phyloP scores from a whole-genome alignment of 2,329 filamentous ascomycete species.

The Fusarium protoensiforme region DNA sequence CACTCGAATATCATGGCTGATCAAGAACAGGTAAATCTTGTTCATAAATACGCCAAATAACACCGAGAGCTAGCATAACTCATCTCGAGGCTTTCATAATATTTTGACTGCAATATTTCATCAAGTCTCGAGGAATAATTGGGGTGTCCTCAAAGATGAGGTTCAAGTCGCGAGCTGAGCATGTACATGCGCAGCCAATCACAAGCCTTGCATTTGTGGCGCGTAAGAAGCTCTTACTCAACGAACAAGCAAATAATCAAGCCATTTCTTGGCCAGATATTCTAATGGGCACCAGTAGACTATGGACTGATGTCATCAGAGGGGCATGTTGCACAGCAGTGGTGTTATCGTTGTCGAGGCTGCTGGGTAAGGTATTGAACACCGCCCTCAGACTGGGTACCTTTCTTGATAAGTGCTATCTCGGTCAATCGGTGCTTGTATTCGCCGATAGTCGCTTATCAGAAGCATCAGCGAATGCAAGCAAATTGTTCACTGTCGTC shows the following conservation, averaged over 20 bases:
- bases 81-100: background rate
- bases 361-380: background rate
- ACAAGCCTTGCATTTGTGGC: background rate
- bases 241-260: background rate
- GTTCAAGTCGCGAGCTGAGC: background rate
- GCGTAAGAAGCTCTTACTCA: background rate
- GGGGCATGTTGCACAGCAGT: background rate
- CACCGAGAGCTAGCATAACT: background rate
- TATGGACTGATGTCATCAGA: background rate
- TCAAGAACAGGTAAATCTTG: background rate
- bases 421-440: slow-evolving; percentile 11
- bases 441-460: slow-evolving; percentile 14
- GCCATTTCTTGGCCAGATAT: background rate
- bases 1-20: background rate
- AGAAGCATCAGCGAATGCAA: slow-evolving; percentile 7
- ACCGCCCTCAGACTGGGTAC: background rate
- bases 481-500: background rate
- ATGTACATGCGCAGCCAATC: background rate
- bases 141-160: background rate
- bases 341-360: background rate
- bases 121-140: background rate
- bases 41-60: background rate
- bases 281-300: background rate
- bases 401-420: background rate
- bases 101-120: background rate